These are phyloP conservation scores for Calonectria fujianensis DNA, from an alignment of 2,329 filamentous ascomycete genomes.

Conservation along the genomic window DNA sequence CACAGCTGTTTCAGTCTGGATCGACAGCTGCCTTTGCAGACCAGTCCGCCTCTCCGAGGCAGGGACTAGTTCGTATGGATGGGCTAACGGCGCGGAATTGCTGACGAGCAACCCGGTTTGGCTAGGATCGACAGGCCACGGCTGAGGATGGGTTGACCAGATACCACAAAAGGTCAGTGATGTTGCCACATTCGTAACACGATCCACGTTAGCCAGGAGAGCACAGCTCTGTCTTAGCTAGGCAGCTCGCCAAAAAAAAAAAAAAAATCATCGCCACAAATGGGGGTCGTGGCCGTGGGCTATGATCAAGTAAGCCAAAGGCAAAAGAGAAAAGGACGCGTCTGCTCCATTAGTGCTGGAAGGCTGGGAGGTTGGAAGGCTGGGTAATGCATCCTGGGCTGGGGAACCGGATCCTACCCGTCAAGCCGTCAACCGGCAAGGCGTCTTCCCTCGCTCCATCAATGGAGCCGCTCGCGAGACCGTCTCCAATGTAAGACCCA, in stretches of 20 bases:
- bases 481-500: constrained; percentile 29
- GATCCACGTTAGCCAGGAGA: constrained; percentile 42
- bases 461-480: constrained; percentile 35
- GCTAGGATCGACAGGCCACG: constrained; percentile 50
- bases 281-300: background rate
- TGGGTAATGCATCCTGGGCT: constrained; percentile 7
- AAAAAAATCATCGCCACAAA: background rate
- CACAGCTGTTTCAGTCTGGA: constrained; percentile 28
- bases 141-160: constrained; percentile 40
- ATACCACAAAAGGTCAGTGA: constrained; percentile 41
- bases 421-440: constrained; percentile 11
- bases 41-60: constrained; percentile 44
- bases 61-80: constrained; percentile 34
- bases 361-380: constrained; percentile 3
- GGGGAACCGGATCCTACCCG: constrained; percentile 21
- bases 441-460: constrained; percentile 27
- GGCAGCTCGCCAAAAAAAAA: background rate
- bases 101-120: constrained; percentile 47
- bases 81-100: constrained; percentile 34
- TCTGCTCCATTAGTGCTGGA: constrained; percentile 22
- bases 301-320: constrained; percentile 17
- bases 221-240: constrained; percentile 24
- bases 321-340: constrained; percentile 18
- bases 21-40: constrained; percentile 31
- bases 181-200: constrained; percentile 52